Conservation (phyloP, 2,329 filamentous ascomycete species). For the Xenoacremonium recifei region DNA sequence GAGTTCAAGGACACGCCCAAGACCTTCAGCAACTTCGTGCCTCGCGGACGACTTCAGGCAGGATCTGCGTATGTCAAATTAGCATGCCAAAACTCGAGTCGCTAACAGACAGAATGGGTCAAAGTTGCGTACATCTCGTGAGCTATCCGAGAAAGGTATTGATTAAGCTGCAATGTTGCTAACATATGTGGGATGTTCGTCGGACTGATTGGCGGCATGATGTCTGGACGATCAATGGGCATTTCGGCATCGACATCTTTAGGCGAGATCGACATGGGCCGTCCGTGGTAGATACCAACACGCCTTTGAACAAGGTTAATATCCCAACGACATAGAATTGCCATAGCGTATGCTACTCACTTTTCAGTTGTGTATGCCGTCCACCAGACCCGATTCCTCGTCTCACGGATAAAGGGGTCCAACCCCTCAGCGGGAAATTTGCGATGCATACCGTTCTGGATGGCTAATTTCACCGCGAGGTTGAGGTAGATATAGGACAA, state of each 20-base stretch:
- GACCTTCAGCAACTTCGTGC: constrained; percentile 30
- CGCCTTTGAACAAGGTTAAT: constrained; percentile 35
- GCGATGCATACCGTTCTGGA: constrained; percentile 61
- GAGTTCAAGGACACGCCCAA: constrained; percentile 34
- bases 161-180: constrained; percentile 38
- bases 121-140: constrained; percentile 35
- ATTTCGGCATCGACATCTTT: constrained; percentile 53
- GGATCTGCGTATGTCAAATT: no score
- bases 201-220: constrained; percentile 39
- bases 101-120: constrained; percentile 12
- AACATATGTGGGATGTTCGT: constrained; percentile 47
- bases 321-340: constrained; percentile 1
- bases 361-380: constrained; percentile 56
- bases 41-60: constrained; percentile 32
- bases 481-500: constrained; percentile 57
- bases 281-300: constrained; percentile 55
- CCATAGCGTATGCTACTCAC: constrained; percentile 29
- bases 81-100: no score
- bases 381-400: constrained; percentile 57
- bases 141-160: constrained; percentile 33
- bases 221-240: constrained; percentile 44
- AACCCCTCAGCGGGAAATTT: constrained; percentile 46
- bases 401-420: constrained; percentile 48
- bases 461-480: constrained; percentile 54
- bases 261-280: constrained; percentile 52